Conservation (phyloP, 345 rosid species). For the Aethionema arabicum region DNA sequence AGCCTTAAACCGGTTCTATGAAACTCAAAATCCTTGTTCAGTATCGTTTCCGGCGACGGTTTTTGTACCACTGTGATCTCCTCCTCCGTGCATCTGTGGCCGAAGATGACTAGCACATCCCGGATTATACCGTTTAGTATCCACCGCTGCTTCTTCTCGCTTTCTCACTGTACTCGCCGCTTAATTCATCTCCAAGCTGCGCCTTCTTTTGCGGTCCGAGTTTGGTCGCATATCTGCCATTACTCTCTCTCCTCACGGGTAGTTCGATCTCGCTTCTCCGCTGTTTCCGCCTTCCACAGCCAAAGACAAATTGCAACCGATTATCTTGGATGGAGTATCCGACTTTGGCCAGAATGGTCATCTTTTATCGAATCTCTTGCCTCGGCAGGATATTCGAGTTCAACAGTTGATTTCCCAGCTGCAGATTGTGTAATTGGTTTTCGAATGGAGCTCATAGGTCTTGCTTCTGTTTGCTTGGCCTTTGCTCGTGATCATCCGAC, state of each 20-base stretch:
- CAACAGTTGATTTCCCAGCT: no score
- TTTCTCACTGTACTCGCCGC: background rate
- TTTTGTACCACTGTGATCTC: no score
- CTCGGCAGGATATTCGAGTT: no score
- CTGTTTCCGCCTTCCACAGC: slow-evolving; percentile 23
- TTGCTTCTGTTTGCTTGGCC: slow-evolving; percentile 60
- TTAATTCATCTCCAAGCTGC: background rate
- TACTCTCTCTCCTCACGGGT: slow-evolving; percentile 6
- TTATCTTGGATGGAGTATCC: background rate
- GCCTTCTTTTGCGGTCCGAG: background rate
- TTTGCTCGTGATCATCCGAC: slow-evolving; percentile 60
- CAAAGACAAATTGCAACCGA: slow-evolving; percentile 32
- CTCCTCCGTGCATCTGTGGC: no score
- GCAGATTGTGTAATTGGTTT: slow-evolving; percentile 22
- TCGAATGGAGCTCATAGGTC: slow-evolving; percentile 50
- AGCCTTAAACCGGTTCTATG: background rate
- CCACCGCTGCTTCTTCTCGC: no score
- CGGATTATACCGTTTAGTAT: no score
- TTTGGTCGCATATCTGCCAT: slow-evolving; percentile 5
- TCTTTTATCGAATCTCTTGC: no score
- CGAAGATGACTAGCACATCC: no score
- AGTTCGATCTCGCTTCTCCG: slow-evolving; percentile 18
- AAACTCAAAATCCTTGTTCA: no score
- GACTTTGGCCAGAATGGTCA: background rate
- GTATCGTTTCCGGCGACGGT: no score